Base-by-base conservation (phyloP, 116 monocot species). In the Zostera marina region DNA sequence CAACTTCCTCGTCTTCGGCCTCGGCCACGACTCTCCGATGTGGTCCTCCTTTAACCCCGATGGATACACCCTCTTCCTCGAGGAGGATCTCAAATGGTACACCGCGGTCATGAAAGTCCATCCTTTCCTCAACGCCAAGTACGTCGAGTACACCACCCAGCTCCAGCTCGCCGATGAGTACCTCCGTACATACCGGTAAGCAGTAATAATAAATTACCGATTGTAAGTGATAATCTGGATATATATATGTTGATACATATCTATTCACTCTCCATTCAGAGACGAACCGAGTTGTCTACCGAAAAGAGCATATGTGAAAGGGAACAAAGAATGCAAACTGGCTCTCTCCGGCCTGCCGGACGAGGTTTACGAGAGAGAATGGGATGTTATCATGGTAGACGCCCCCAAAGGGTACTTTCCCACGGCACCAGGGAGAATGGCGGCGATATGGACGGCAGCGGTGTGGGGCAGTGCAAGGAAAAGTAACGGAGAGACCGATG, bases 391-490 rank as follows among this genome's bases (percentile, higher is more conserved):
- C 44, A 83, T 88, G 80, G 64, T 88, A 48, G 88, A 88, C 53
- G 88, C 80, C 22, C 88, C 88, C 10, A 58, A 61, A 47, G 92
- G 92, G 51, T 91, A 81, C 61, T 80, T 68, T 55, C 25, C 63
- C 9, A 59, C 58, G 63, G 84, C 84, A 3, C 93, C 93, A 11
- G 93, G 93, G 8, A 63, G 87, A 66, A 93, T 93, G 93, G 87
- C 70, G 15, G 93, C 87, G 63, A 87, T 93, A 44, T 87, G 61
- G 66, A 77, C 87, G 23, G 78, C 81, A 16, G 81, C 77, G 58
- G 76, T 83, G 59, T 81, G 87, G 93, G 93, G 83, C 54, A 64
- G 81, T 42, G 63, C 20, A 15, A 40, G 92, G 63, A 61, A 54
- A 19, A 70, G 74, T 5, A 53, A 66, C 44, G 87, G 87, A 0